A percentile compares a stretch with the other conserved stretches of the same genome.
phyloP scores from a whole-genome alignment of 108 stramenopile species.

The Chaetoceros tenuissimus region DNA sequence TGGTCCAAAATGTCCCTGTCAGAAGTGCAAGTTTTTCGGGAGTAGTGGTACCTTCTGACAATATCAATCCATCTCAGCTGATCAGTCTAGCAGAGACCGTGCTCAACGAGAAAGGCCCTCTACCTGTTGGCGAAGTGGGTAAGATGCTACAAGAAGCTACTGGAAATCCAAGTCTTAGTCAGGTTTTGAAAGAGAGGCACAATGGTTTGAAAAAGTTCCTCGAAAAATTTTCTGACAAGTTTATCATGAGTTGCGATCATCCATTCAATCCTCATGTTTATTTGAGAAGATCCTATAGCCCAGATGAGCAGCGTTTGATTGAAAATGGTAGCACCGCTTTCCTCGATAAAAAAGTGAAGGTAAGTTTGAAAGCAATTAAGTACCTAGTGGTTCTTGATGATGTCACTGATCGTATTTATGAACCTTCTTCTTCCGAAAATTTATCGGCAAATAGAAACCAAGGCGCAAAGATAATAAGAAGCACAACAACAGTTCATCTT shows the following conservation, averaged over 20 bases:
- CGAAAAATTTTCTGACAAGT: neutral
- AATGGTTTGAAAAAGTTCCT: neutral
- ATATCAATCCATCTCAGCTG: neutral
- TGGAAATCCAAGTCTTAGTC: neutral
- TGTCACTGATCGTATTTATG: no score
- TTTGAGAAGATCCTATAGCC: neutral
- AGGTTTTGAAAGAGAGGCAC: neutral
- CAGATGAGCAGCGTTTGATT: neutral
- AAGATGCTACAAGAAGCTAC: neutral
- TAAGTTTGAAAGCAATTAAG: neutral
- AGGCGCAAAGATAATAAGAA: no score
- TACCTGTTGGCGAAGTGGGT: neutral
- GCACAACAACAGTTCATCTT: no score
- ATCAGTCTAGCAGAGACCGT: neutral
- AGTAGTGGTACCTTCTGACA: neutral
- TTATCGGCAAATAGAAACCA: no score
- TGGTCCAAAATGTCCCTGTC: neutral
- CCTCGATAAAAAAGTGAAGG: neutral
- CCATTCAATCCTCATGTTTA: neutral
- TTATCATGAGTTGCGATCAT: conserved; percentile 1
- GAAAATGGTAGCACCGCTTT: neutral
- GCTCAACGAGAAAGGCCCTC: neutral
- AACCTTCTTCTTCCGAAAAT: no score
- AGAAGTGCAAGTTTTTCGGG: neutral
- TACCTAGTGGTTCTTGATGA: neutral